Conservation (phyloP, 2,329 filamentous ascomycete genomes). For the Pyrenochaeta sp. region DNA sequence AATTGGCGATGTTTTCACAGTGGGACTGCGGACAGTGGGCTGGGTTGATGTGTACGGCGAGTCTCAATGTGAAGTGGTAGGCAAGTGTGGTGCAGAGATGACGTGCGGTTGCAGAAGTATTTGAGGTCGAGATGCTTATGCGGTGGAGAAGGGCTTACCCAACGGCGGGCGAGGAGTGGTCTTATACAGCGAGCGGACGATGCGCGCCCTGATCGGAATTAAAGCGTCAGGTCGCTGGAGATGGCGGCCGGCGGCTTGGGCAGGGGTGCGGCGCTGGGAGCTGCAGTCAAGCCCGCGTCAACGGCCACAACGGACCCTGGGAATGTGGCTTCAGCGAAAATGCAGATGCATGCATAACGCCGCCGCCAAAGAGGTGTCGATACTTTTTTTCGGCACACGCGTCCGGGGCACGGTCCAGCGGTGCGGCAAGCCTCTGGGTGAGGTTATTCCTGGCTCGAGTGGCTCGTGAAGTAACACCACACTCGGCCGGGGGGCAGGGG, state of each 20-base stretch:
- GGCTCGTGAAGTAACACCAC: conserved; percentile 36
- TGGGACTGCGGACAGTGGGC: neutral
- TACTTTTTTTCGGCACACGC: conserved; percentile 29
- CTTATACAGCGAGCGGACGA: conserved; percentile 40
- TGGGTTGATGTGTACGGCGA: conserved; percentile 1
- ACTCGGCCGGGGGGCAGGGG: conserved; percentile 25
- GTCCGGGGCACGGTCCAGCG: conserved; percentile 32
- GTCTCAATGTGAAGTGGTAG: conserved; percentile 2
- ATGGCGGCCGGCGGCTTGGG: conserved; percentile 26
- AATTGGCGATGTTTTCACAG: conserved; percentile 8
- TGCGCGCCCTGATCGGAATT: conserved; percentile 28
- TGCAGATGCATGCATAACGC: conserved; percentile 34
- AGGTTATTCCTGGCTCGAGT: conserved; percentile 44
- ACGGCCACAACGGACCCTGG: conserved; percentile 30
- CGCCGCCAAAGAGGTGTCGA: conserved; percentile 19
- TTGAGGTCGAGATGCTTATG: conserved; percentile 29
- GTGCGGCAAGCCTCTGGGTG: conserved; percentile 33
- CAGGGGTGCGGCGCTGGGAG: conserved; percentile 25
- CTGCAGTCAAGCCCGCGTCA: conserved; percentile 27
- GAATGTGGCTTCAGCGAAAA: conserved; percentile 26
- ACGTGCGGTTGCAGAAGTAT: conserved; percentile 5
- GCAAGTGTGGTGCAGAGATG: conserved; percentile 1
- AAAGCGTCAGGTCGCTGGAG: conserved; percentile 25
- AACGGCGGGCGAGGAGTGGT: conserved; percentile 40
- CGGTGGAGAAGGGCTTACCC: conserved; percentile 36